Conservation (phyloP, 177 flowering plant species). For the Vitis hybrid region DNA sequence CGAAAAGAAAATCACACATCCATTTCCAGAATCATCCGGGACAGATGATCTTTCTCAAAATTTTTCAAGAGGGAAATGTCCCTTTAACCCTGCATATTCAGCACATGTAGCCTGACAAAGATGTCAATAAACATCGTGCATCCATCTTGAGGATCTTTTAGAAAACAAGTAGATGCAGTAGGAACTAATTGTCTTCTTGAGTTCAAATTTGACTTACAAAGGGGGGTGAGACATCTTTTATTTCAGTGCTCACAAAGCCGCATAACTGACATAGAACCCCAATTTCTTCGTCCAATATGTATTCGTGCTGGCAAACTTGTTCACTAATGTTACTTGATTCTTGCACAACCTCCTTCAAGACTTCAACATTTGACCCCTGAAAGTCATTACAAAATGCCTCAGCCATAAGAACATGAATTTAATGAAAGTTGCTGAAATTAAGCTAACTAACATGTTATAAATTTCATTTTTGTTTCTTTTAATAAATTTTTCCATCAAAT, state of each 20-base stretch:
- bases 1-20: neutral
- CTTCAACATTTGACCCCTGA: constrained; percentile 34
- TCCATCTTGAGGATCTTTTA: neutral
- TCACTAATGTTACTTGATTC: constrained; percentile 19
- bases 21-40: neutral
- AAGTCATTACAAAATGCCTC: constrained; percentile 9
- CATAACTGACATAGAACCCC: constrained; percentile 72
- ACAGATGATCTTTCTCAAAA: neutral
- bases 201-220: constrained; percentile 62
- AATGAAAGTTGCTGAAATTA: too few relatives aligned
- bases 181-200: neutral
- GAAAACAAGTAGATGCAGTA: neutral
- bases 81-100: constrained; percentile 3
- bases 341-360: constrained; percentile 8
- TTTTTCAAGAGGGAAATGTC: neutral
- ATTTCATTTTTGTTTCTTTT: too few relatives aligned
- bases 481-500: too few relatives aligned
- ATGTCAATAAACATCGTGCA: neutral
- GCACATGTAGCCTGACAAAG: neutral
- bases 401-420: too few relatives aligned
- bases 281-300: constrained; percentile 71
- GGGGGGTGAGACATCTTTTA: constrained; percentile 60
- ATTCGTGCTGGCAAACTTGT: constrained; percentile 61
- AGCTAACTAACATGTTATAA: too few relatives aligned
- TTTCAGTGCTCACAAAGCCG: constrained; percentile 61